Conservation (phyloP, 306 rosid genomes). For the Canavalia gladiata region DNA sequence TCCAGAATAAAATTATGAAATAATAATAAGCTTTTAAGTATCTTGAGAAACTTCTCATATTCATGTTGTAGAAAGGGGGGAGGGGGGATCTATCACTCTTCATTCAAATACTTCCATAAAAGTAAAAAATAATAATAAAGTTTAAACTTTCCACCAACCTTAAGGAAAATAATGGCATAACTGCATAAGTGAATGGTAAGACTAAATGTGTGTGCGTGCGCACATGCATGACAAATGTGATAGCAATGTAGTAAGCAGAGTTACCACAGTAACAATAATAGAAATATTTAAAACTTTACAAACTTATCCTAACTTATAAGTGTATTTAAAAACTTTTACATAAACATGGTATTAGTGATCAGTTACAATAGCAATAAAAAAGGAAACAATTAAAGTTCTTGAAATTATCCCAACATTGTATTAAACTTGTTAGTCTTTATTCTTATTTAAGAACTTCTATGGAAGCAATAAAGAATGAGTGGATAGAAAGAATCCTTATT, state of each 20-base stretch:
- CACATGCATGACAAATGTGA: too few species aligned
- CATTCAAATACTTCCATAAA: not conserved
- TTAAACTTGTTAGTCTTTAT: not conserved
- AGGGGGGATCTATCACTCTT: not conserved
- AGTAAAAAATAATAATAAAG: not conserved
- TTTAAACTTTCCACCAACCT: not conserved
- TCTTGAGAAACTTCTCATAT: not conserved
- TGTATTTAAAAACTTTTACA: not conserved
- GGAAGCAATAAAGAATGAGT: not conserved
- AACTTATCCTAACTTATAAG: not conserved
- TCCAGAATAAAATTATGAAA: too few species aligned
- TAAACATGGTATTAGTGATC: not conserved
- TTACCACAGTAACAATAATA: not conserved
- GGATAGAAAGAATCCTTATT: not conserved
- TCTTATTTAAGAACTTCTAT: constrained; percentile 23
- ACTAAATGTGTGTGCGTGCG: too few species aligned
- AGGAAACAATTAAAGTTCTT: not conserved
- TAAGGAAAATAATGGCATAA: not conserved
- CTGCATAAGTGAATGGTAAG: not conserved
- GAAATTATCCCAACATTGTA: not conserved
- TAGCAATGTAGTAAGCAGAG: too few species aligned
- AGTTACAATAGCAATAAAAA: not conserved
- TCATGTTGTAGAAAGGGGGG: not conserved
- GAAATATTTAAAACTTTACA: not conserved
- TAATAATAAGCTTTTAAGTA: not conserved